Conservation (phyloP, 306 rosid genomes). For the Castanea mollissima region DNA sequence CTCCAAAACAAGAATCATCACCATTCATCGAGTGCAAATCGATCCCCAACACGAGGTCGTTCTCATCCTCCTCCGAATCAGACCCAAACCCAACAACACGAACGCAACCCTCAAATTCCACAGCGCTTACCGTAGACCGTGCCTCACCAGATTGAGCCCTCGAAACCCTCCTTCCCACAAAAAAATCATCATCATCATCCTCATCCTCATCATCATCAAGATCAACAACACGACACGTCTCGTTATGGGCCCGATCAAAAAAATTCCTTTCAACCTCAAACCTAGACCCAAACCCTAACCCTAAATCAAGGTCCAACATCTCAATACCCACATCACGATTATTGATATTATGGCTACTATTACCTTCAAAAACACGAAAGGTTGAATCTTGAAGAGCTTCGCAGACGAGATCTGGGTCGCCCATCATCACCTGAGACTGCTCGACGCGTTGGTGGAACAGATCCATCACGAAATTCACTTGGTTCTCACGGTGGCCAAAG, state of each 20-base stretch:
- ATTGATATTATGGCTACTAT: too few relatives aligned
- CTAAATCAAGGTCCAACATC: constrained; percentile 42
- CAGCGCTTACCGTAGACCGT: constrained; percentile 17
- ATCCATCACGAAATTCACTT: constrained; percentile 77
- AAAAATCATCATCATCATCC: constrained; percentile 43
- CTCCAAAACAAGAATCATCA: constrained; percentile 25
- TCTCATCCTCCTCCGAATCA: constrained; percentile 52
- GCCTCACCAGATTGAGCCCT: constrained; percentile 39
- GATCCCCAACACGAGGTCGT: constrained; percentile 29
- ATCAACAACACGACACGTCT: constrained; percentile 13
- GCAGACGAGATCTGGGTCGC: constrained; percentile 23
- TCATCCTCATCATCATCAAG: constrained; percentile 28
- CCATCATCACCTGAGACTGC: constrained; percentile 51
- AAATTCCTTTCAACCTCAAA: constrained; percentile 25
- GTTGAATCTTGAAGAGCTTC: constrained; percentile 34
- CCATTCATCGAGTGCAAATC: constrained; percentile 57
- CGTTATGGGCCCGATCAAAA: too few relatives aligned
- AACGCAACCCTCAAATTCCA: constrained; percentile 18
- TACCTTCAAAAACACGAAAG: constrained; percentile 51
- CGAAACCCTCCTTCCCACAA: constrained; percentile 36
- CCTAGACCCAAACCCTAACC: constrained; percentile 32
- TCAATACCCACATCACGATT: constrained; percentile 31
- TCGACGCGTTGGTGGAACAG: constrained; percentile 87
- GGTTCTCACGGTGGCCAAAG: constrained; percentile 54
- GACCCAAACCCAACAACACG: constrained; percentile 40